Base-by-base conservation (phyloP, 1,284 basidiomycete species). In the Melampsora larici-populina region DNA sequence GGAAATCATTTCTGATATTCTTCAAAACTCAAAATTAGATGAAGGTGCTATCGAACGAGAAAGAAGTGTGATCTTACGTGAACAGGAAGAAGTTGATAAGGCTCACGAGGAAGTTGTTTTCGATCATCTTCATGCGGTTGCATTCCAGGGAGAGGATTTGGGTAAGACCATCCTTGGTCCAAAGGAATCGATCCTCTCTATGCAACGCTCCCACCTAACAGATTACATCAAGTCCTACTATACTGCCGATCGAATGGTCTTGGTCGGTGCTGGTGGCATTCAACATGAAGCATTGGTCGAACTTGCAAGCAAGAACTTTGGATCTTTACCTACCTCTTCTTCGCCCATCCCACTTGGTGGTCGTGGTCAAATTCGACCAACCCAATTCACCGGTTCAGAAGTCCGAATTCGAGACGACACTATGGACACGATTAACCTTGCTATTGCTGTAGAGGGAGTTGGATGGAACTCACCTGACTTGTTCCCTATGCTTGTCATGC, bases 21-120 rank as follows among this genome's bases (percentile, higher is more conserved):
- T 99, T 69, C 95, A 97, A 86, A 97, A 96, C 86, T 96, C 94
- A 51, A 98, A 96, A 87, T 88, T 99, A 74, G 97, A 99, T 83
- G 86, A 85, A 79, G 82, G 87, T 55, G 95, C 96, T 1, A 91
- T 99, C 82, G 96, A 99, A 86, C 88, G 95, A 81, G 97, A 99
- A 87, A 89, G 96, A 69, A 94, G 97, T 84, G 96, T 99, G 78
- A 99, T 99, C 82, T 86, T 99, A 78, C 88, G 97, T 80, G 97
- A 99, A 85, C 94, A 97, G 87, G 93, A 98, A 87, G 97, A 99
- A 87, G 97, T 99, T 64, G 94, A 98, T 86, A 98, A 98, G 87
- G 94, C 97, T 87, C 86, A 92, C 79, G 94, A 98, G 87, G 96
- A 99, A 86, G 96, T 99, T 82, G 94, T 99, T 26, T 99, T 99